Evolutionary conservation across 345 rosid species (phyloP).

Genomic region (Eucalyptus microcorys): DNA sequence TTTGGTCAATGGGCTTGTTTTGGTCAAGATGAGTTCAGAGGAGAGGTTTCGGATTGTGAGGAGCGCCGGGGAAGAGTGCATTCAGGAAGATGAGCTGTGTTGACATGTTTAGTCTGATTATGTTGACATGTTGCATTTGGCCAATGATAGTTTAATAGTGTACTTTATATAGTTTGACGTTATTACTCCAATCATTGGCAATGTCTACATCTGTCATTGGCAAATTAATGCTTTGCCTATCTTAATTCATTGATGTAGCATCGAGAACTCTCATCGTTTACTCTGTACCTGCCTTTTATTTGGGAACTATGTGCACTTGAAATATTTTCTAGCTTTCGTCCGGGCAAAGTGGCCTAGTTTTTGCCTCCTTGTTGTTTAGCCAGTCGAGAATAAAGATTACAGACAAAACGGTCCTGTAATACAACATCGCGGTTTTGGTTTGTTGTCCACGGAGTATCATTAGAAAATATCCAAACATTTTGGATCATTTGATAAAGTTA

Average conservation of each 20-base stretch:
- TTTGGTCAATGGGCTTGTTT: not conserved
- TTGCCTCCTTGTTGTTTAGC: not conserved
- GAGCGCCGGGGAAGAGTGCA: constrained; percentile 74
- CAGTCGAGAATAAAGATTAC: not conserved
- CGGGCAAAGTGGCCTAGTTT: not conserved
- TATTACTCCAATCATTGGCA: not conserved
- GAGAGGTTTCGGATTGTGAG: constrained; percentile 58
- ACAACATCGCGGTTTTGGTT: not conserved
- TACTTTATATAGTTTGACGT: not conserved
- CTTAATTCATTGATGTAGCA: not conserved
- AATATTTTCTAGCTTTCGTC: not conserved
- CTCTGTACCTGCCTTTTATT: not conserved
- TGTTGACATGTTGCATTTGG: not conserved
- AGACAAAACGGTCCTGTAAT: not conserved
- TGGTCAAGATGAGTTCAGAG: constrained; percentile 42
- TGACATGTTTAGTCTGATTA: not conserved
- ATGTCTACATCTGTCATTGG: not conserved
- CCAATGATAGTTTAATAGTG: not conserved
- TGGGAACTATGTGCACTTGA: not conserved
- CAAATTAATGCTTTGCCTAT: not conserved
- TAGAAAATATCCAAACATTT: not conserved
- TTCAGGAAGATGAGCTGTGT: constrained; percentile 60
- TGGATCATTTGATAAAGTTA: not conserved
- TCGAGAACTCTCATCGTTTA: not conserved
- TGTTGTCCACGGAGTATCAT: not conserved